These are phyloP conservation scores for Odonthalia washingtoniensis DNA, from an alignment of 31 red algal genomes.

Conservation along the genomic window DNA sequence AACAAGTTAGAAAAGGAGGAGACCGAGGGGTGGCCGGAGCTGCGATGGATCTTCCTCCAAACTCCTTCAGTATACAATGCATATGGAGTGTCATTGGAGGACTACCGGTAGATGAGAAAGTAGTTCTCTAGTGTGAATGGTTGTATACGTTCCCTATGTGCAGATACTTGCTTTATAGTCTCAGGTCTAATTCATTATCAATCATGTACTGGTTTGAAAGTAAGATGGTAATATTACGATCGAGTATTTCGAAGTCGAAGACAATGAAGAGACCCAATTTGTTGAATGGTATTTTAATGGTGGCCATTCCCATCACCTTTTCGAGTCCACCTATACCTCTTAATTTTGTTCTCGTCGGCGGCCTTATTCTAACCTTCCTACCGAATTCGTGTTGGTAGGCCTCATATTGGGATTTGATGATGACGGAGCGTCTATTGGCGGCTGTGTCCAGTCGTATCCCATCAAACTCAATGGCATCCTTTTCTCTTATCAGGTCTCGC, in stretches of 20 bases:
- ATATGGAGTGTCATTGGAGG: neutral
- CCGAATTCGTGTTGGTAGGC: neutral
- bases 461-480: neutral
- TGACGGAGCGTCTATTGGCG: neutral
- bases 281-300: neutral
- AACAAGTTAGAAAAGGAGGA: conserved; percentile 34
- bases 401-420: neutral
- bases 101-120: conserved; percentile 16
- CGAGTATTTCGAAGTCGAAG: neutral
- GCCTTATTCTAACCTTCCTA: neutral
- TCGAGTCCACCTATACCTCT: neutral
- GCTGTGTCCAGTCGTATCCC: neutral
- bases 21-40: conserved; percentile 46
- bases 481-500: too few relatives aligned
- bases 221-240: neutral
- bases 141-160: neutral
- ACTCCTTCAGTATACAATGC: conserved; percentile 49
- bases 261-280: neutral
- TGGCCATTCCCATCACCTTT: neutral
- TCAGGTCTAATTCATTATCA: too few relatives aligned
- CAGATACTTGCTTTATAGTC: neutral
- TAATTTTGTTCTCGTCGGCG: neutral
- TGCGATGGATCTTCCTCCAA: conserved; percentile 34
- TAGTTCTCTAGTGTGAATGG: conserved; percentile 1
- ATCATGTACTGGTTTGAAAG: neutral